Evolutionary conservation across 2,329 filamentous ascomycete species (phyloP).

Genomic region (Trichoderma arundinaceum): DNA sequence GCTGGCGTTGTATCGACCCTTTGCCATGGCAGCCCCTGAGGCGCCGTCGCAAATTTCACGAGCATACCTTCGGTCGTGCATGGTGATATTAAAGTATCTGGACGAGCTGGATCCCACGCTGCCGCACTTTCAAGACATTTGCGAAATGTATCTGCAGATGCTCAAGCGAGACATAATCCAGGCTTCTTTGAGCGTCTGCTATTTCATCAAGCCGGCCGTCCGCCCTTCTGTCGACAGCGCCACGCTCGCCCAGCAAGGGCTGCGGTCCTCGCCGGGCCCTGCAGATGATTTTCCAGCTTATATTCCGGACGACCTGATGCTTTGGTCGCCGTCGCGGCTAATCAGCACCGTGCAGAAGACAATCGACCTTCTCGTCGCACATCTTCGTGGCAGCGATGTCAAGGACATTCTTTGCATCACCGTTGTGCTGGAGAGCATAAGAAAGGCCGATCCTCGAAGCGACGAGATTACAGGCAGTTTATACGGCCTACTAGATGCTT

Average conservation of each 20-base stretch:
- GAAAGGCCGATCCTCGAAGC: slow-evolving; percentile 48
- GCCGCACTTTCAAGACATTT: slow-evolving; percentile 54
- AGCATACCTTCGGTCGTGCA: slow-evolving; percentile 59
- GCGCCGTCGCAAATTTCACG: slow-evolving; percentile 58
- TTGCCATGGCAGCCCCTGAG: slow-evolving; percentile 58
- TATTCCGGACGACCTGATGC: slow-evolving; percentile 45
- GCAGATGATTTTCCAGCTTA: slow-evolving; percentile 46
- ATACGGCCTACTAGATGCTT: slow-evolving; percentile 51
- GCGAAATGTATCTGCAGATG: slow-evolving; percentile 59
- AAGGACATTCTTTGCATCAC: slow-evolving; percentile 58
- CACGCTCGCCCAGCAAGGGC: slow-evolving; percentile 41
- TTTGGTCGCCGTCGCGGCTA: slow-evolving; percentile 52
- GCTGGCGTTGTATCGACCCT: slow-evolving; percentile 60
- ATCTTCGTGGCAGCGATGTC: slow-evolving; percentile 56
- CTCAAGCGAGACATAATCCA: slow-evolving; percentile 61
- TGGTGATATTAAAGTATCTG: slow-evolving; percentile 60
- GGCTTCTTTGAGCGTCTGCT: slow-evolving; percentile 61
- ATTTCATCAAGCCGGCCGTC: slow-evolving; percentile 53
- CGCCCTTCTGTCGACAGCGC: slow-evolving; percentile 41
- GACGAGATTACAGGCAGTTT: slow-evolving; percentile 52
- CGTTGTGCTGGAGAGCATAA: slow-evolving; percentile 55
- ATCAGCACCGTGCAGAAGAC: slow-evolving; percentile 54
- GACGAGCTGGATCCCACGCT: slow-evolving; percentile 58
- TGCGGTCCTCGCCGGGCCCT: slow-evolving; percentile 45
- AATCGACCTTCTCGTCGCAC: slow-evolving; percentile 52